These are phyloP conservation scores for Cladosporium sp. DNA, from an alignment of 2,329 filamentous ascomycete genomes.

Conservation along the genomic window DNA sequence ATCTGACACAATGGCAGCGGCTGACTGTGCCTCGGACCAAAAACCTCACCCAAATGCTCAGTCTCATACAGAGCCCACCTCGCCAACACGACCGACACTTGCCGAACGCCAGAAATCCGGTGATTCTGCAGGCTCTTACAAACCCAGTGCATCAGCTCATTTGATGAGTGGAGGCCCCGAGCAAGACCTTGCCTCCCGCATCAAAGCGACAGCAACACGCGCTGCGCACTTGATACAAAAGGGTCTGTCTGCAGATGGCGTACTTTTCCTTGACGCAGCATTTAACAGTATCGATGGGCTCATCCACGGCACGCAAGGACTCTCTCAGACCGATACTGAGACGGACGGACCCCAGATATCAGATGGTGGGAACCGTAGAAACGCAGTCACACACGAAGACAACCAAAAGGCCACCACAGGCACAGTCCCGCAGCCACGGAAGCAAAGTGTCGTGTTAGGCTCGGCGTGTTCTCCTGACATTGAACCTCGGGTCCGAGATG, in stretches of 20 bases:
- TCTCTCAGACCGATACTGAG: neutral
- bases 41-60: neutral
- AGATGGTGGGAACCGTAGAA: neutral
- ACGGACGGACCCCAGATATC: neutral
- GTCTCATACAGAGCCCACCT: neutral
- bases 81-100: neutral
- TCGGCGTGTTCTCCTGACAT: neutral
- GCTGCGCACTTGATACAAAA: constrained; percentile 47
- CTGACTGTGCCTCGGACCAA: no score
- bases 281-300: constrained; percentile 26
- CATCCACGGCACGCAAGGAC: neutral
- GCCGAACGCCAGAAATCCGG: neutral
- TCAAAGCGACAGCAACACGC: constrained; percentile 38
- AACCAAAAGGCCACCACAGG: neutral
- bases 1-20: neutral
- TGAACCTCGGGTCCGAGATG: neutral
- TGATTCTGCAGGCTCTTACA: neutral
- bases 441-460: neutral
- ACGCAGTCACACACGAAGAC: neutral
- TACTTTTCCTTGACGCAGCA: constrained; percentile 39
- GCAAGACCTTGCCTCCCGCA: neutral
- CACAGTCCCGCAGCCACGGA: neutral
- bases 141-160: constrained; percentile 15
- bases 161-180: neutral
- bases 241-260: constrained; percentile 47